Base-by-base conservation (phyloP, 805 yeast species). In the Cyberlindnera maritima region DNA sequence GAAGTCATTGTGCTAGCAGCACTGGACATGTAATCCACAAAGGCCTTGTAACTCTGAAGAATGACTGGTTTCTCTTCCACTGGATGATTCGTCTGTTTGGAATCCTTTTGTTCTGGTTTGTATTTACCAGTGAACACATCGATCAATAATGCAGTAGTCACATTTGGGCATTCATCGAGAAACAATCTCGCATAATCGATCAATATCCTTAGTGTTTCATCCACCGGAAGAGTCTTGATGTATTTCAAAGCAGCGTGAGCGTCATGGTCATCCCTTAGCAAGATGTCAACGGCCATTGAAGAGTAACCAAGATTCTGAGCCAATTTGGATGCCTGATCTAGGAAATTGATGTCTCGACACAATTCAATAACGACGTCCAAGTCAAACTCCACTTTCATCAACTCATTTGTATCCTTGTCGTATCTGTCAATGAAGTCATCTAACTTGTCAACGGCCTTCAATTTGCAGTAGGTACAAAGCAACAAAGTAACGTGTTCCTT, bases 61-160 rank as follows among this genome's bases (percentile, higher is more conserved):
- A 60, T 26, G 15, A 59, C 64, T 3, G 61, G 59, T 11, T 49
- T 47, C 14, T 54, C 59, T 36, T 51, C 54, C 15, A 45, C 29
- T 3, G 39, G 23, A 3, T 43, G 19, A n/a, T 40, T 23, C 10
- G 54, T 65, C 39, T 52, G 57, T 46, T n/a, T 33, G 63, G 31
- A 21, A 46, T 43, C 45, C 49, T 39, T 49, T 17, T 44, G 23
- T 21, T 61, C 64, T 3, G 89, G 85, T 25, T 66, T 69, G 62
- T 84, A 92, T 45, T 79, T 81, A 0, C 97, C 97, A 0, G 98
- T 92, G 61, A 92, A 94, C 0, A 92, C 85, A 25, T 86, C 85
- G 42, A 94, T 90, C 47, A 92, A 70, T 32, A 94, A 66, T 26
- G 83, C 83, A 1, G 96, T 90, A 0, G 96, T 85, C 46, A 85